Conservation (phyloP, 1,139 yeast genomes). For the Pichia sp. region DNA sequence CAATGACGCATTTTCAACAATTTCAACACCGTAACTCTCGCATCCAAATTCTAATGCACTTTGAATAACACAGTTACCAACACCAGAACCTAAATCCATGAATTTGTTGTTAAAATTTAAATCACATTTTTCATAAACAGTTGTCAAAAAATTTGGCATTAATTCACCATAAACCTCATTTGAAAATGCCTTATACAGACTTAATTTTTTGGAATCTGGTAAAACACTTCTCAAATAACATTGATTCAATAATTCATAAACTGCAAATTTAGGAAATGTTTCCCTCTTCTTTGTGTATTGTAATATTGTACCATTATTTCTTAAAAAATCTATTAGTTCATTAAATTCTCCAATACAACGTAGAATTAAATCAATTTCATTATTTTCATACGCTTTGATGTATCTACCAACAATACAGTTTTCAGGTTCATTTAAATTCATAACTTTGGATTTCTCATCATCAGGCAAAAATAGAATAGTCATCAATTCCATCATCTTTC, state of each 20-base stretch:
- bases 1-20: constrained; percentile 75
- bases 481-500: constrained; percentile 47
- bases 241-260: constrained; percentile 65
- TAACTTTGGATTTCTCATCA: constrained; percentile 33
- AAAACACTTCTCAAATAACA: constrained; percentile 75
- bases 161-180: constrained; percentile 90
- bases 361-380: constrained; percentile 32
- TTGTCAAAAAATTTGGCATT: constrained; percentile 68
- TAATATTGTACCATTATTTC: constrained; percentile 22
- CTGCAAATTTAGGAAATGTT: constrained; percentile 47
- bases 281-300: constrained; percentile 34
- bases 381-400: constrained; percentile 35
- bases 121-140: constrained; percentile 58
- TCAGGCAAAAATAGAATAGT: constrained; percentile 41
- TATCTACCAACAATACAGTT: constrained; percentile 42
- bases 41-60: constrained; percentile 87
- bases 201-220: constrained; percentile 58
- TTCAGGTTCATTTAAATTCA: constrained; percentile 35
- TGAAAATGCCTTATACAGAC: constrained; percentile 78
- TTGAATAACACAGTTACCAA: constrained; percentile 85
- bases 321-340: constrained; percentile 31
- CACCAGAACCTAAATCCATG: constrained; percentile 86
- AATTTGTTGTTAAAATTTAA: constrained; percentile 51
- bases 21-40: constrained; percentile 80
- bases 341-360: constrained; percentile 38